phyloP scores from a whole-genome alignment of 345 rosid species.

The Boechera retrofracta region DNA sequence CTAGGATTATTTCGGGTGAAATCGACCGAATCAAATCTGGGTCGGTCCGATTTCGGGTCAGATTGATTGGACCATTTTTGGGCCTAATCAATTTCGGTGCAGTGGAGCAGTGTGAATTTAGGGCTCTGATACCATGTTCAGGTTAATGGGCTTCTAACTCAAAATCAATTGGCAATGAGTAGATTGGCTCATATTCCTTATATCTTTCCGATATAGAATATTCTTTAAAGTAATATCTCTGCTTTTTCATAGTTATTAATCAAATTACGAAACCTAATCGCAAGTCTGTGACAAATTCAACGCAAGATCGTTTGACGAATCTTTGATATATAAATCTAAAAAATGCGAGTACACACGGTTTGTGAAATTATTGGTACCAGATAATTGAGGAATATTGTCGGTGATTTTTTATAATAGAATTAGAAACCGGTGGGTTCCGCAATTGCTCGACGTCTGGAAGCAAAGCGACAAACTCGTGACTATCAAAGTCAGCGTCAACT shows the following conservation, averaged over 20 bases:
- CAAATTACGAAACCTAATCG: neutral
- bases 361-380: slow-evolving; percentile 25
- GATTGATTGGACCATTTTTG: no score
- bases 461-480: slow-evolving; percentile 20
- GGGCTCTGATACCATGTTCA: no score
- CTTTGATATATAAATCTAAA: neutral
- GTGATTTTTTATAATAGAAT: neutral
- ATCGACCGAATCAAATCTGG: no score
- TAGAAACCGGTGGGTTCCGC: neutral
- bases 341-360: neutral
- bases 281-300: neutral
- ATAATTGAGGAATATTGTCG: neutral
- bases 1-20: no score
- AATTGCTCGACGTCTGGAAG: neutral
- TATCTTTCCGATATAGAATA: no score
- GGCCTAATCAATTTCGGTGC: no score
- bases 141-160: no score
- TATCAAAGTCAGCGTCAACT: slow-evolving; percentile 34
- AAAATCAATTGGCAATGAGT: no score
- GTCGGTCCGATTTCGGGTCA: no score
- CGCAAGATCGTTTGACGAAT: neutral
- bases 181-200: no score
- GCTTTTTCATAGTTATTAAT: neutral
- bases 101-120: no score
- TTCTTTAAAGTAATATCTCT: no score